Evolutionary conservation across 208 protist species (phyloP), one percentile per base, ranked within the genome.

Genomic region (Trypanosoma mega): DNA sequence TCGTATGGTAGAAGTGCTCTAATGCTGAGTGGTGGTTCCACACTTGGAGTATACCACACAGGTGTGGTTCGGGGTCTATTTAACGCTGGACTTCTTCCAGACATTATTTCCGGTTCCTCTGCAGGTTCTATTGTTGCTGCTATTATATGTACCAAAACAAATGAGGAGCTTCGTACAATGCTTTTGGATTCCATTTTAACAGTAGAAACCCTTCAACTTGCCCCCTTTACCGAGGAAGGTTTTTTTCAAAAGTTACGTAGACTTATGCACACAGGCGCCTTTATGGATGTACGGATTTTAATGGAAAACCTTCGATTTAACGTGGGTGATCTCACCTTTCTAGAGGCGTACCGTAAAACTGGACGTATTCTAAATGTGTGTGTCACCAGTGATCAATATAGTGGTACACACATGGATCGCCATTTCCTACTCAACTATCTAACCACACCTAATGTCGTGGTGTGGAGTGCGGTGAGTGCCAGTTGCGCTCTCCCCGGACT

Each of bases 271-370:
- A 81, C 74, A 21, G 86, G 86, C 11, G 78, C 82, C 1, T 61
- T 94, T 26, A 94, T 94, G 85, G 83, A 93, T 49, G 71, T 89
- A 39, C 55, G 70, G 2, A 74, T 67, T 24, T 70, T 96, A 33
- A 85, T 89, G 73, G 69, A 81, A 46, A 90, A 72, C 58, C 66
- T 90, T 46, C 73, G 76, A 16, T 47, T 44, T 21, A 92, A 81
- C 45, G 76, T 85, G 6, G 90, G 92, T 18, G 82, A 96, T 63
- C 46, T 94, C 16, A 97, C 90, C 11, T 96, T 96, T 70, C 59
- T 63, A 12, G 88, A 96, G 55, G 90, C 87, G 12, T 96, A 90
- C 59, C 49, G 79, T 33, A 55, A 77, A 48, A 92, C 75, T 8
- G 85, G 87, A 14, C 56, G 78, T 18, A 72, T 90, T 21, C 71